A percentile compares a stretch with the other conserved stretches of the same genome.
Evolutionary conservation across 2,329 filamentous ascomycete species (phyloP).

Genomic region (Septoria linicola): DNA sequence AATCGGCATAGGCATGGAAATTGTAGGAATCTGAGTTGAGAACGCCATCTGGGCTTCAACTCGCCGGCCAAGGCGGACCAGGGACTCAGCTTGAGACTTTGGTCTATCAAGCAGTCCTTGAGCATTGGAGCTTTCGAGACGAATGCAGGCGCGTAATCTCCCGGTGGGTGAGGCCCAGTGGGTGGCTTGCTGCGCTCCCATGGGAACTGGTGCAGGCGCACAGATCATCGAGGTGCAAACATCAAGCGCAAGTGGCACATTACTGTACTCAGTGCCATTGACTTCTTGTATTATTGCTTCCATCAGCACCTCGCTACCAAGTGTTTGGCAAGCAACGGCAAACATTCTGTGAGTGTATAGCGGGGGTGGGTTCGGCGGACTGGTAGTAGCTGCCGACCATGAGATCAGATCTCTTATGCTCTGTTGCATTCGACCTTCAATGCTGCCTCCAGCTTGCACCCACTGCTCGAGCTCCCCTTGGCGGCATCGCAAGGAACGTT

Average conservation of each 20-base stretch:
- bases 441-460: conserved; percentile 39
- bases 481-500: conserved; percentile 62
- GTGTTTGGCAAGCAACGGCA: conserved; percentile 58
- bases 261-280: conserved; percentile 58
- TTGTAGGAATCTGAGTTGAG: conserved; percentile 53
- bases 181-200: conserved; percentile 25
- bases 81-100: conserved; percentile 56
- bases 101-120: conserved; percentile 60
- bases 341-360: conserved; percentile 72
- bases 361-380: conserved; percentile 53
- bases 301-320: conserved; percentile 63
- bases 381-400: conserved; percentile 57
- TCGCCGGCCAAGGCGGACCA: conserved; percentile 35
- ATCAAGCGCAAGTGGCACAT: conserved; percentile 64
- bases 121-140: conserved; percentile 50
- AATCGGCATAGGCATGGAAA: conserved; percentile 30
- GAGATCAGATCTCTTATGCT: conserved; percentile 63
- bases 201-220: conserved; percentile 53
- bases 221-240: conserved; percentile 68
- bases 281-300: conserved; percentile 66
- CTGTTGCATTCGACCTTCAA: conserved; percentile 52
- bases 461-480: conserved; percentile 68
- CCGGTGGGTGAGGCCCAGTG: conserved; percentile 43
- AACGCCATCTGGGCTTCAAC: conserved; percentile 53
- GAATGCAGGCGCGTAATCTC: conserved; percentile 28